Evolutionary conservation across 345 rosid genomes (phyloP).

Genomic region (Fremontodendron californicum): DNA sequence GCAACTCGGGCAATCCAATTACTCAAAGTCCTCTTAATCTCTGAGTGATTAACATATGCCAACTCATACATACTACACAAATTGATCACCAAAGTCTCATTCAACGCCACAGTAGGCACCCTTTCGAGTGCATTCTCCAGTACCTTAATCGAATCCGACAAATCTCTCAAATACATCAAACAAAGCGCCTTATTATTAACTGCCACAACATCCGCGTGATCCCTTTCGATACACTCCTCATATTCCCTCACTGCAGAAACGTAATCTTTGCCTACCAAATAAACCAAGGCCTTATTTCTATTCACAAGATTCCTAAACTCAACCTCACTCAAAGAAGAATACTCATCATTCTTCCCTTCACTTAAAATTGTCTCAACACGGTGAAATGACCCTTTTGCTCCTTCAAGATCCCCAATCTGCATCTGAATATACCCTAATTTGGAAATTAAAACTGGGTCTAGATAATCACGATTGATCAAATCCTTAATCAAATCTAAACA

Average conservation of each 20-base stretch:
- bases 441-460: slow-evolving; percentile 59
- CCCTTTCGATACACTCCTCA: slow-evolving; percentile 86
- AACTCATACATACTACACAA: slow-evolving; percentile 97
- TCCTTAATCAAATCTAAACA: slow-evolving; percentile 60
- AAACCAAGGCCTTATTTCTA: slow-evolving; percentile 77
- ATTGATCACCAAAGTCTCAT: slow-evolving; percentile 83
- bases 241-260: slow-evolving; percentile 86
- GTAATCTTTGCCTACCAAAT: slow-evolving; percentile 83
- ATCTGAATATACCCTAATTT: slow-evolving; percentile 80
- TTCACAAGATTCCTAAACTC: slow-evolving; percentile 69
- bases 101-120: slow-evolving; percentile 75
- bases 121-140: slow-evolving; percentile 82
- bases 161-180: slow-evolving; percentile 87
- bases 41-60: slow-evolving; percentile 87
- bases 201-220: slow-evolving; percentile 64
- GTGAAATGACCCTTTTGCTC: slow-evolving; percentile 56
- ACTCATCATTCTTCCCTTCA: slow-evolving; percentile 29
- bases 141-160: slow-evolving; percentile 80
- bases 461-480: slow-evolving; percentile 35
- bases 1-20: slow-evolving; percentile 87
- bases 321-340: slow-evolving; percentile 28
- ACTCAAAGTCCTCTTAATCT: slow-evolving; percentile 71
- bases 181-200: slow-evolving; percentile 82
- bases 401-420: slow-evolving; percentile 88
- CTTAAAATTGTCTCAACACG: slow-evolving; percentile 47